Percentiles rank a stretch among this genome's conserved stretches.
These are phyloP conservation scores for Candida xyloterini DNA, from an alignment of 805 yeast species.

Conservation along the genomic window DNA sequence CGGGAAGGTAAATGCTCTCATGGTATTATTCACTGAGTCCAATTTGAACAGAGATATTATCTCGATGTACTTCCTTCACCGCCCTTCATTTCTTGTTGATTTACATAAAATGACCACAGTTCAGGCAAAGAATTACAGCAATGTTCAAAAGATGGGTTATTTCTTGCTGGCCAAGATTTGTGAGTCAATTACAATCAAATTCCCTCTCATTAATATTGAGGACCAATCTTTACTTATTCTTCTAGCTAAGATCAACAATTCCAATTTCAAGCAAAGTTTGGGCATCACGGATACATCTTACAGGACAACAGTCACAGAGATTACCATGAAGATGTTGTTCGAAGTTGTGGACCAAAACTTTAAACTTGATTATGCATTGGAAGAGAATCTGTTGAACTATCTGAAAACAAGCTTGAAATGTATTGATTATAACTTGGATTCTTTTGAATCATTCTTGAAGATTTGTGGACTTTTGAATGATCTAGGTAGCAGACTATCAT, in stretches of 20 bases:
- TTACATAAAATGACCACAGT: constrained; percentile 16
- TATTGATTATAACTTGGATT: constrained; percentile 19
- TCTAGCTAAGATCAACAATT: constrained; percentile 22
- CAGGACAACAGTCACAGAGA: constrained; percentile 13
- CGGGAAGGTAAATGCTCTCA: constrained; percentile 2
- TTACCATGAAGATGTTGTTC: constrained; percentile 26
- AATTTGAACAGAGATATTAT: constrained; percentile 21
- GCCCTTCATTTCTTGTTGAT: constrained; percentile 20
- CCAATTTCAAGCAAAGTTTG: constrained; percentile 17
- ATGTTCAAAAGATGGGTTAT: constrained; percentile 23
- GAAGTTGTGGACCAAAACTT: constrained; percentile 34
- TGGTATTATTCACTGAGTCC: constrained; percentile 8
- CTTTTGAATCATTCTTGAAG: constrained; percentile 20
- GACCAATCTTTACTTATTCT: constrained; percentile 11
- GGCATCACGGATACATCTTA: constrained; percentile 20
- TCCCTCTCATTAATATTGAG: constrained; percentile 12
- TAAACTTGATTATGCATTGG: constrained; percentile 23
- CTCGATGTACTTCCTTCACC: constrained; percentile 13
- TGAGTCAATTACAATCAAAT: constrained; percentile 14
- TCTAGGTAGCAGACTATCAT: constrained; percentile 34
- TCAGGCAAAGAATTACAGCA: constrained; percentile 15
- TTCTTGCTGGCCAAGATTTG: constrained; percentile 23
- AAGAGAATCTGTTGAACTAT: constrained; percentile 21
- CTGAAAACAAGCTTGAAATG: constrained; percentile 21
- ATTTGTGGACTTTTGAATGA: constrained; percentile 24